Evolutionary conservation across 139 green algal species (phyloP).

Genomic region (Tetradesmus lagerheimii): DNA sequence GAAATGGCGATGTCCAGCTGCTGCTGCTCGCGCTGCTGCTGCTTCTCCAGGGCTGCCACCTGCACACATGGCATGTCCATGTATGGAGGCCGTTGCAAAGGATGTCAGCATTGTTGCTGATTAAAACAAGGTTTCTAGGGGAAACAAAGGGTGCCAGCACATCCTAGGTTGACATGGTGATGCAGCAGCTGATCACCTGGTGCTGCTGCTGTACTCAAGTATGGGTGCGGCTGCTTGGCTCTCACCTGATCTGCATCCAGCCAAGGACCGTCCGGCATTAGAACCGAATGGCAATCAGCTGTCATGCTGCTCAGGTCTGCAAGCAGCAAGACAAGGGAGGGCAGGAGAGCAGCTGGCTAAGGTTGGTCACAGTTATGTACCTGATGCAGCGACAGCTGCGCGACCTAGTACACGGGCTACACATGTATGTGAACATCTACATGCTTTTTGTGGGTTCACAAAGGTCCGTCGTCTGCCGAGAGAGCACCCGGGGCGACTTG

Average conservation of each 20-base stretch:
- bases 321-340: not conserved
- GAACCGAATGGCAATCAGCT: not conserved
- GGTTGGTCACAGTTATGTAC: not conserved
- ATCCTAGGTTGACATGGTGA: not conserved
- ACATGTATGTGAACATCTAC: not conserved
- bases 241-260: not conserved
- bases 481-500: not conserved
- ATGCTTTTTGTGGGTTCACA: not conserved
- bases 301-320: not conserved
- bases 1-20: not conserved
- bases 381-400: too few species aligned
- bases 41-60: not conserved
- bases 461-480: not conserved
- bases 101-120: too few species aligned
- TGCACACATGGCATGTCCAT: not conserved
- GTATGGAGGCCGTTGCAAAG: not conserved
- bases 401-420: not conserved
- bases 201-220: not conserved
- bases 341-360: not conserved
- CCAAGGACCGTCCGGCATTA: not conserved
- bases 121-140: not conserved
- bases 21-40: not conserved
- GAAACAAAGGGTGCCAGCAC: not conserved
- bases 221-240: not conserved
- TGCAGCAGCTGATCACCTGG: not conserved